phyloP scores from a whole-genome alignment of 345 rosid genomes.

The Iberis pinnata region DNA sequence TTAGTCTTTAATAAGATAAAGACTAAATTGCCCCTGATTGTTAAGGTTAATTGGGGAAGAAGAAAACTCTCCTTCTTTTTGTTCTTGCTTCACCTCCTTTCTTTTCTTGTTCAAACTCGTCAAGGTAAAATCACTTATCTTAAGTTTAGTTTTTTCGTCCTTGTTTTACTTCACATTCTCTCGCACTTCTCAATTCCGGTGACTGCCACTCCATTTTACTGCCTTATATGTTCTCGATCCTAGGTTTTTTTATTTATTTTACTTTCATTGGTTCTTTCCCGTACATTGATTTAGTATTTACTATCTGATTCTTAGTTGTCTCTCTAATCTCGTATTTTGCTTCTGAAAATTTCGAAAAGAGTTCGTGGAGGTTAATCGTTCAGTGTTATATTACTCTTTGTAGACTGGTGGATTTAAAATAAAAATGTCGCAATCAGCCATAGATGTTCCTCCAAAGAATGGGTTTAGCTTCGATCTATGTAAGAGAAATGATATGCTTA shows the following conservation, averaged over 20 bases:
- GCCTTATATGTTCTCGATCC: not conserved
- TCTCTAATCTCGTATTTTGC: not conserved
- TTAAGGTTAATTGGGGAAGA: constrained; percentile 29
- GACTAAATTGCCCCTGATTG: not conserved
- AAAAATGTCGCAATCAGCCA: constrained; percentile 47
- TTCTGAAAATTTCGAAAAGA: not conserved
- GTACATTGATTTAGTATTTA: not conserved
- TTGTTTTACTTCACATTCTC: not conserved
- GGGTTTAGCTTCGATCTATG: constrained; percentile 95
- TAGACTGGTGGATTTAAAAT: constrained; percentile 5
- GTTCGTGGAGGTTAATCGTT: not conserved
- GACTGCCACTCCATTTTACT: not conserved
- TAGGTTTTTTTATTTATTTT: constrained; percentile 1
- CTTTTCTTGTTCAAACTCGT: not conserved
- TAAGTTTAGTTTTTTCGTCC: not conserved
- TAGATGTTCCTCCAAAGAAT: constrained; percentile 58
- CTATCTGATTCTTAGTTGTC: too few species aligned
- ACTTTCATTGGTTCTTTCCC: too few species aligned
- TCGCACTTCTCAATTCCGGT: too few species aligned
- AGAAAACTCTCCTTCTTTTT: constrained; percentile 8
- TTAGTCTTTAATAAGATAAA: too few species aligned
- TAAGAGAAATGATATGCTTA: constrained; percentile 70
- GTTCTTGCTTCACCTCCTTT: constrained; percentile 5
- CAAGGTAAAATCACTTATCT: too few species aligned
- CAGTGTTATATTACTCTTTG: not conserved